Evolutionary conservation across 2,329 filamentous ascomycete species (phyloP), one percentile per base, ranked within the genome.

Genomic region (Sporothrix globosa): DNA sequence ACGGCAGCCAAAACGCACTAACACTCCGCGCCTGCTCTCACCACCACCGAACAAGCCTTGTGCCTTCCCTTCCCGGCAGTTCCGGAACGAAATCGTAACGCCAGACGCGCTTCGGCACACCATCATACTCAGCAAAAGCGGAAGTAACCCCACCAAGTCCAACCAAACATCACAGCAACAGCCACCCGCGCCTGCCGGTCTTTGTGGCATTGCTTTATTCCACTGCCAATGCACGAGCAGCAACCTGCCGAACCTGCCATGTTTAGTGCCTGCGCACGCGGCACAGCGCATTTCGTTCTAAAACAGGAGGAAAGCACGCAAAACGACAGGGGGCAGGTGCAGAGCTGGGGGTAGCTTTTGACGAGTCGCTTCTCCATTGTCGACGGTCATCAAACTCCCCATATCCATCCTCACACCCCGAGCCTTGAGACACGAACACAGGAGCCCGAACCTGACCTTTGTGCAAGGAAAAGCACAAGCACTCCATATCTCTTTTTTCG

Each of bases 301-400:
- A 61, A 61, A 61, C 39, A 27, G n/a, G n/a, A 61, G 39, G 56
- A 61, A 44, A 44, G 39, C 34, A 44, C 34, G 56, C 56, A 60
- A 60, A 58, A 41, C 53, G 17, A 39, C 19, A 39, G 30, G 30
- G 54, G 54, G 39, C 34, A 61, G 30, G 19, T 61, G 56, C 54
- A 19, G 39, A 6, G 54, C 30, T 41, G 19, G 30, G 30, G 30
- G 21, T 58, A 58, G 54, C 54, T 34, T 34, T 56, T 24, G 53
- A 56, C 13, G 5, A 30, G 53, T 30, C 17, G 14, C 27, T 19
- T 10, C 2, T 46, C 58, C 39, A 61, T 30, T 30, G 34, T n/a
- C n/a, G n/a, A 61, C n/a, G 10, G 34, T 46, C 17, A 44, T 39
- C n/a, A 60, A 60, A 41, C 56, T 61, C 58, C 58, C 58, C 39